Evolutionary conservation across 805 yeast genomes (phyloP), one percentile per base, ranked within the genome.

Genomic region (Kodamaea kakaduensis): DNA sequence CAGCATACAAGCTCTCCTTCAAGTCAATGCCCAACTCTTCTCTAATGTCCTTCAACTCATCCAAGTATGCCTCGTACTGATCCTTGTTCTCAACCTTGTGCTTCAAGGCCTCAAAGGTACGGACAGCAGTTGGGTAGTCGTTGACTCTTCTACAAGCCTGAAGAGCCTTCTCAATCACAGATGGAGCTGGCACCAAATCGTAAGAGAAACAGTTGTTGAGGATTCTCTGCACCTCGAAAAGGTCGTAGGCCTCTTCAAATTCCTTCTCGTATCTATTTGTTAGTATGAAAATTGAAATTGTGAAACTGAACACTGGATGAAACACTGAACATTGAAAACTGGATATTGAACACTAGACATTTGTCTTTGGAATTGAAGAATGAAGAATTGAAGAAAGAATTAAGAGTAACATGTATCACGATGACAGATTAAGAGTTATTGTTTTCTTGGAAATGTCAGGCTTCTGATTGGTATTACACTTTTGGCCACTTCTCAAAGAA

Each of bases 61-160:
- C 95, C 52, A 93, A 80, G 75, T 93, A 93, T 47, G 96, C 97
- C 55, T 83, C 77, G 75, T 93, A 93, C 72, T 93, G 97, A 51
- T 82, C 83, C 61, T 77, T 80, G 71, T 82, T 86, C 67, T 90
- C 97, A 47, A 93, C 97, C 75, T 93, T 93, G 79, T 80, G 86
- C 67, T 84, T 86, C 62, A 93, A 78, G 49, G 95, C 97, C 75
- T 90, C 98, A 56, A 93, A 93, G 38, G 95, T 96, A 72, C 98
- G 85, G 51, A 88, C 93, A 38, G 98, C 98, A 42, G 97, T 89
- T 43, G 98, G 96, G 71, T 86, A 86, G 72, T 93, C 98, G 69
- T 93, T 87, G 50, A 93, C 97, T 71, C 97, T 86, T 81, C 98
- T 89, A 53, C 97, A 89, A 31, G 98, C 98, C 71, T 85, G 81